Evolutionary conservation across 305 asterid species (phyloP), one percentile per base, ranked within the genome.

Genomic region (Fraxinus floribunda): DNA sequence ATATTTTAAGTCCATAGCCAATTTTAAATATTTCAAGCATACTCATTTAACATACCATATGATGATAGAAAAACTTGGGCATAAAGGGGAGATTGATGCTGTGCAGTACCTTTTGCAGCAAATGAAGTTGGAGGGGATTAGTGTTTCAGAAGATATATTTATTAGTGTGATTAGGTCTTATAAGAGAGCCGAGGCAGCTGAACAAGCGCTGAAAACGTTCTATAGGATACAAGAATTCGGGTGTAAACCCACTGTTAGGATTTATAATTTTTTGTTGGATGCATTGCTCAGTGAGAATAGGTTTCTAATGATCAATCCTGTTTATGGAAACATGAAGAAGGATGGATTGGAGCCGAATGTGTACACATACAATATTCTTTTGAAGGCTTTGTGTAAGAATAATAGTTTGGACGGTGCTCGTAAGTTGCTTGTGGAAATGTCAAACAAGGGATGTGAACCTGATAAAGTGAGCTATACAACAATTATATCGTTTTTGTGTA

Each of bases 361-460:
- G 78, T 94, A 85, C 80, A 95, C 99, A 0, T 94, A 94, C 79
- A 95, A 94, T 82, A 93, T 95, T 79, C 91, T 95, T 41, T 82
- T 95, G 94, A 95, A 95, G 87, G 95, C 97, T 0, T 81, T 95
- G 76, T 95, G 98, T 84, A 95, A 89, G 92, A 94, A 93, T 74
- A 85, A 88, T 60, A 90, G 97, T 81, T 60, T 92, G 7, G 84
- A 87, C 80, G 97, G 93, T 5, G 99, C 97, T 60, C 83, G 77
- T 41, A 90, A 85, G 88, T 83, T 95, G 95, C 96, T 95, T 20
- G 89, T 78, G 38, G 97, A 94, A 85, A 94, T 95, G 99, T 89
- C 95, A 3, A 89, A 87, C 62, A 95, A 91, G 89, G 96, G 93
- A 2, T 95, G 95, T 84, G 90, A 84, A 32, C 98, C 97, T 0